phyloP scores from a whole-genome alignment of 305 asterid species.

The Plantago rigida region DNA sequence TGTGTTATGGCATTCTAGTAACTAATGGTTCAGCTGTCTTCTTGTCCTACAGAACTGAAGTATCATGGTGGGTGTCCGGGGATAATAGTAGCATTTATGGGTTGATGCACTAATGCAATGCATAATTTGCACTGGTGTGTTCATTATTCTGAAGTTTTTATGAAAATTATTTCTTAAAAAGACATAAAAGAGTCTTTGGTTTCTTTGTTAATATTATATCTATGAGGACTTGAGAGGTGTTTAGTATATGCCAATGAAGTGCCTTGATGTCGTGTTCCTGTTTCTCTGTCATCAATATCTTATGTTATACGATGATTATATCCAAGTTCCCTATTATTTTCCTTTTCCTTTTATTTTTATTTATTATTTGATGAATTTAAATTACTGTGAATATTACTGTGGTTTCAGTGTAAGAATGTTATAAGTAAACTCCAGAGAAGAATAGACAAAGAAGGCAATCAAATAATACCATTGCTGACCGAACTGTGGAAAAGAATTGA shows the following conservation, averaged over 20 bases:
- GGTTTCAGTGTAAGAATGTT: conserved; percentile 79
- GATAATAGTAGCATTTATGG: background rate
- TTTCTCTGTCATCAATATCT: background rate
- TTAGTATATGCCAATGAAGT: background rate
- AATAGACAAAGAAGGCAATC: conserved; percentile 78
- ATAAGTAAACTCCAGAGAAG: conserved; percentile 78
- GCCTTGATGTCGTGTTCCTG: background rate
- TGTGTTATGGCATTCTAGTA: too few relatives aligned
- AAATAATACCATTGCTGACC: conserved; percentile 74
- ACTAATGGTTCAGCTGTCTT: too few relatives aligned
- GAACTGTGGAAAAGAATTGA: conserved; percentile 85
- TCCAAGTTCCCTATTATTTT: background rate
- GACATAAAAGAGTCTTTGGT: background rate
- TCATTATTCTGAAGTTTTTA: background rate
- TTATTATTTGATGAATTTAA: conserved; percentile 2
- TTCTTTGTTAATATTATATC: too few relatives aligned
- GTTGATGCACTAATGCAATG: background rate
- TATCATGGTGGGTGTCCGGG: background rate
- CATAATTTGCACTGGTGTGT: background rate
- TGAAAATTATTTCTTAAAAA: too few relatives aligned
- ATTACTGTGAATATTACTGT: conserved; percentile 21
- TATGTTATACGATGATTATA: background rate
- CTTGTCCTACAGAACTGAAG: background rate
- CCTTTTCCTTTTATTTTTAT: background rate
- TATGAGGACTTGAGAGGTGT: background rate